Conservation (phyloP, 495 filamentous ascomycete species). For the Lentithecium fluviatile region DNA sequence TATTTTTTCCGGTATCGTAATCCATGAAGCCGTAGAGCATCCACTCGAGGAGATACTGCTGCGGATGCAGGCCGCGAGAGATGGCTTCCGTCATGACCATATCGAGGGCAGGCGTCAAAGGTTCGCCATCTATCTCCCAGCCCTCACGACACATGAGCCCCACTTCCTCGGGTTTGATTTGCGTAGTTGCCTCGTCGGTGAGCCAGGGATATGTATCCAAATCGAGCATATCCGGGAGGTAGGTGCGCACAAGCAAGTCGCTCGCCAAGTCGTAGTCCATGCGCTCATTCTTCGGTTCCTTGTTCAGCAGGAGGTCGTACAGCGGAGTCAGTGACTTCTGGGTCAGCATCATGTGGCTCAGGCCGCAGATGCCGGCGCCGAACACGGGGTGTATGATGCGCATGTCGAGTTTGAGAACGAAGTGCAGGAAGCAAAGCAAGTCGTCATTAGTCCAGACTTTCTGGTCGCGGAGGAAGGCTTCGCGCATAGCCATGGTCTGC, state of each 20-base stretch:
- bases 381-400: conserved; percentile 54
- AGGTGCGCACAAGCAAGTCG: conserved; percentile 40
- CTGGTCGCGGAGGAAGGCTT: conserved; percentile 50
- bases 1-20: conserved; percentile 37
- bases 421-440: conserved; percentile 53
- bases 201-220: too few species aligned
- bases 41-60: too few species aligned
- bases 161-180: conserved; percentile 13
- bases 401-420: conserved; percentile 64
- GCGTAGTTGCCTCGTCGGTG: too few species aligned
- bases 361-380: conserved; percentile 41
- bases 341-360: conserved; percentile 59
- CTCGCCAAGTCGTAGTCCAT: conserved; percentile 25
- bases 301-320: conserved; percentile 51
- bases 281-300: conserved; percentile 9
- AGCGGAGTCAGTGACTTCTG: conserved; percentile 55
- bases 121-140: conserved; percentile 3
- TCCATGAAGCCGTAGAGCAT: conserved; percentile 15
- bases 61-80: too few species aligned
- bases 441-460: conserved; percentile 54
- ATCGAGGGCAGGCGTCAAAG: conserved; percentile 56
- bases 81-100: conserved; percentile 53
- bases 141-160: conserved; percentile 39
- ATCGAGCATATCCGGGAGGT: background rate
- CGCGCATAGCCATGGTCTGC: conserved; percentile 50